phyloP scores from a whole-genome alignment of 108 stramenopile species.

The Bacterosira constricta region DNA sequence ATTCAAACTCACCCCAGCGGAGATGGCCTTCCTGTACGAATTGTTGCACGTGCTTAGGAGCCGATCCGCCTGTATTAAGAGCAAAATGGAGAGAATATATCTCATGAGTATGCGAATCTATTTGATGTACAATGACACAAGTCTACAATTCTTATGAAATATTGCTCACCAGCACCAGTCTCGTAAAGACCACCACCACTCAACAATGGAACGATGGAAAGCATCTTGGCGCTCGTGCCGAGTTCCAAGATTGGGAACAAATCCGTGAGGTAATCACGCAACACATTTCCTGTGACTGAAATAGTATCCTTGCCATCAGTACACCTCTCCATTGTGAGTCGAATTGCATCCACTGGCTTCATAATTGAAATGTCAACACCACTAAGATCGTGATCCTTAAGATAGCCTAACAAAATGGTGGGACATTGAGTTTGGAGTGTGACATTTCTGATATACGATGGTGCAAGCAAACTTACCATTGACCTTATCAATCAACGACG shows the following conservation, averaged over 20 bases:
- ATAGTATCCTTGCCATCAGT: conserved; percentile 90
- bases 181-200: conserved; percentile 93
- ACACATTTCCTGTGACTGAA: conserved; percentile 93
- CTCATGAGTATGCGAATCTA: no score
- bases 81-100: no score
- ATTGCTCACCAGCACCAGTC: conserved; percentile 94
- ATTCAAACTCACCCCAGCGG: conserved; percentile 69
- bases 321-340: conserved; percentile 85
- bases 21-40: conserved; percentile 91
- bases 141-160: no score
- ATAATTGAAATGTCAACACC: conserved; percentile 91
- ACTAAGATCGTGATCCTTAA: conserved; percentile 83
- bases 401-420: no score
- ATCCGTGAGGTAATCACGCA: conserved; percentile 92
- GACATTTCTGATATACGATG: no score
- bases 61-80: no score
- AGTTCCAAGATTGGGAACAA: conserved; percentile 94
- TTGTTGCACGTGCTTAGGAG: conserved; percentile 95
- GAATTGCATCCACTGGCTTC: conserved; percentile 89
- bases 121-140: no score
- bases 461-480: no score
- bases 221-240: conserved; percentile 94
- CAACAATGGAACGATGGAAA: conserved; percentile 92
- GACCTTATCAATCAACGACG: conserved; percentile 83
- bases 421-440: no score